Base-by-base conservation (phyloP, 495 filamentous ascomycete species). In the Aspergillus sclerotioniger region DNA sequence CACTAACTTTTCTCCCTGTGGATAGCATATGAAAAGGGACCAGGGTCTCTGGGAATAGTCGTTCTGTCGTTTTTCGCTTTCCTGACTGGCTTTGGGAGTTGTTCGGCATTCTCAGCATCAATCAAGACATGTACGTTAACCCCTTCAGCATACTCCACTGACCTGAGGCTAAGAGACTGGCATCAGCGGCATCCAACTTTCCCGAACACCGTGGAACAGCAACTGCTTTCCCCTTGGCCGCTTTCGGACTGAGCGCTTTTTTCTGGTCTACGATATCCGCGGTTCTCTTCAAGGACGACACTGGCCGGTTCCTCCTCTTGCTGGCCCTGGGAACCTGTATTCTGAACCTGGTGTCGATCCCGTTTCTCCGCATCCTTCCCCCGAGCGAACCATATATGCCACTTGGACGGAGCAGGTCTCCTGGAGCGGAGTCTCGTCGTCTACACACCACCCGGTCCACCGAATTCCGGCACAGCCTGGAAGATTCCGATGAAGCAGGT, bases 161-260 rank as follows among this genome's bases (percentile, higher is more conserved):
- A 51, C 9, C 12, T 20, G 17, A n/a, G n/a, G 45, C 63, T 61
- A 53, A 64, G 13, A 15, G n/a, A 20, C 19, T 13, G 21, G 19
- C n/a, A 45, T 47, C 33, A 80, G 93, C 90, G 56, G 92, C 95
- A 32, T 78, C 92, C 43, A 98, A 98, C 71, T 98, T 91, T 81
- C 95, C 93, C 2, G 79, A 86, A 33, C 89, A 96, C 65, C 85
- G 94, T 45, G 94, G 95, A 53, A 96, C 93, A 17, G 94, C 94
- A 13, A 98, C 94, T 7, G 92, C 91, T 3, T 90, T 98, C 67
- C 93, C 94, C 7, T 75, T 98, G 46, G 87, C 93, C 43, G 91
- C 90, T 5, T 97, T 98, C 70, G 94, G 94, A 21, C 78, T 98
- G 31, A 96, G 93, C 73, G 94, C 94, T 48, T 91, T 98, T 69